Percentiles rank a stretch among this genome's conserved stretches.
phyloP scores from a whole-genome alignment of 805 yeast species.

The Sugiyamaella marilandica region DNA sequence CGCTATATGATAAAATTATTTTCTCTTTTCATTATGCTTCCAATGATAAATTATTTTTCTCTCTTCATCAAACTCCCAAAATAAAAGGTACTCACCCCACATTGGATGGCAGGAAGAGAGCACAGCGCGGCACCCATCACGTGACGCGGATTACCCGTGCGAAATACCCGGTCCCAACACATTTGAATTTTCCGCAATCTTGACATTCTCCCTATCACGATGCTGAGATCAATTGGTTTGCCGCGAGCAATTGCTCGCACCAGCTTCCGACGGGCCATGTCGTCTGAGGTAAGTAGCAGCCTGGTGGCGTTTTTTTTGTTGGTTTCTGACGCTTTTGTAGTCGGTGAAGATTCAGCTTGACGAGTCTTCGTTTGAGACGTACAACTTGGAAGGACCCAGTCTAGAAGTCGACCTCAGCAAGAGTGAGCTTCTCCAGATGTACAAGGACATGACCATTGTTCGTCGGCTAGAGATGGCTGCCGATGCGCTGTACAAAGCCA shows the following conservation, averaged over 20 bases:
- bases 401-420: constrained; percentile 74
- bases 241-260: constrained; percentile 2
- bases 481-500: constrained; percentile 96
- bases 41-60: no score
- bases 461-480: constrained; percentile 98
- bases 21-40: no score
- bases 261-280: constrained; percentile 2
- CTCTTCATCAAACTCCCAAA: no score
- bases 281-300: background rate
- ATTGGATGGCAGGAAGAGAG: no score
- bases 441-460: constrained; percentile 88
- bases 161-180: constrained; percentile 2
- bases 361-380: constrained; percentile 78
- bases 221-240: constrained; percentile 2
- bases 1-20: no score
- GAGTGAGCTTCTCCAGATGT: constrained; percentile 79
- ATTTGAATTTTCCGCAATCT: background rate
- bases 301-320: background rate
- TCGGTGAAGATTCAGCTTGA: constrained; percentile 46
- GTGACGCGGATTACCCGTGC: constrained; percentile 1
- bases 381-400: constrained; percentile 71
- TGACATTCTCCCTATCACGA: background rate
- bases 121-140: no score
- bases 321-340: background rate
- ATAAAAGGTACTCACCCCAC: no score